These are phyloP conservation scores for Aspergillus quadrilineatus DNA, from an alignment of 2,329 filamentous ascomycete genomes.

Conservation along the genomic window DNA sequence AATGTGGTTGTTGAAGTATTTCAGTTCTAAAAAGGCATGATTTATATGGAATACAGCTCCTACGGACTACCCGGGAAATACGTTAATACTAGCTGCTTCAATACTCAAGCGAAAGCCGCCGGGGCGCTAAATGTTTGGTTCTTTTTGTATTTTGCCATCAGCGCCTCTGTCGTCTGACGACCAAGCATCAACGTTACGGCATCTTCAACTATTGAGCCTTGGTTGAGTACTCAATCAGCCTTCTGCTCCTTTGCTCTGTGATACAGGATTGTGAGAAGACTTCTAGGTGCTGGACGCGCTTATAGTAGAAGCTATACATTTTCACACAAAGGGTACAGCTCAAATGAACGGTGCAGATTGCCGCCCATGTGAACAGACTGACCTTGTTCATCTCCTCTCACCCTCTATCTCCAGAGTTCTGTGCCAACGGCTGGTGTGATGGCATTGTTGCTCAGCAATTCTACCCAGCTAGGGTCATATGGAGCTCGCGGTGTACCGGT, in stretches of 20 bases:
- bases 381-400: background rate
- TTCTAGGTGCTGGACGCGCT: too few relatives aligned
- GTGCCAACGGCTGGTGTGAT: too few relatives aligned
- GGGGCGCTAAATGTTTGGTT: background rate
- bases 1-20: too few relatives aligned
- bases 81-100: background rate
- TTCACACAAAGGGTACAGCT: too few relatives aligned
- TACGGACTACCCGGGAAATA: too few relatives aligned
- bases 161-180: background rate
- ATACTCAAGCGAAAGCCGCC: background rate
- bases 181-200: background rate
- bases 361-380: background rate
- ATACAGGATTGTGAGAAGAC: background rate
- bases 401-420: background rate
- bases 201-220: background rate
- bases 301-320: too few relatives aligned
- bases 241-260: background rate
- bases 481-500: too few relatives aligned
- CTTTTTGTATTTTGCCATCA: background rate
- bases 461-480: too few relatives aligned
- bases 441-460: too few relatives aligned
- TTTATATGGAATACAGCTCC: too few relatives aligned
- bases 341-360: background rate
- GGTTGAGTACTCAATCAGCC: background rate
- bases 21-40: too few relatives aligned